Percentiles rank a stretch among this genome's conserved stretches.
Conservation (phyloP, 345 rosid genomes). For the Ceriops decandra region DNA sequence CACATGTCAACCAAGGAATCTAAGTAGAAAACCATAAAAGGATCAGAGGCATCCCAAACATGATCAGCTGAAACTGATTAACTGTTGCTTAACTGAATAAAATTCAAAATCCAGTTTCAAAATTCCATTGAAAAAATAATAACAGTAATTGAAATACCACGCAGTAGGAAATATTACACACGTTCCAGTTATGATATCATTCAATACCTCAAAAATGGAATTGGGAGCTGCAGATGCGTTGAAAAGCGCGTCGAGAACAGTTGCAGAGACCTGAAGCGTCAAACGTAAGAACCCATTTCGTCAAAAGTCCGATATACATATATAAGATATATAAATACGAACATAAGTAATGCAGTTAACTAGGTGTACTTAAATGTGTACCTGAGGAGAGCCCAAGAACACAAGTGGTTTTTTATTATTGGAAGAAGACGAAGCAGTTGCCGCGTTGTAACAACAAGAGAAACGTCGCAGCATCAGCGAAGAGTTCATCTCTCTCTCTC, state of each 20-base stretch:
- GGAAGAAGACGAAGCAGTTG: slow-evolving; percentile 31
- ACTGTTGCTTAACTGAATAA: too few relatives aligned
- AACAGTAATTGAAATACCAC: not conserved
- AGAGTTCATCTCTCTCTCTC: slow-evolving; percentile 13
- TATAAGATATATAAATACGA: not conserved
- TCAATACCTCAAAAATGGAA: slow-evolving; percentile 65
- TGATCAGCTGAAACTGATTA: too few relatives aligned
- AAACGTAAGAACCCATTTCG: not conserved
- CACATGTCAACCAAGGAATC: too few relatives aligned
- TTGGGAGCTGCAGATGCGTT: slow-evolving; percentile 57
- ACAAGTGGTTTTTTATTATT: slow-evolving; percentile 70
- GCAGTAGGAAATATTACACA: not conserved
- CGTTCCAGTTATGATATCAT: not conserved
- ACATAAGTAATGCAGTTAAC: not conserved
- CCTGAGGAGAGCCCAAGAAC: slow-evolving; percentile 95
- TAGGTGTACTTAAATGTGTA: slow-evolving; percentile 7
- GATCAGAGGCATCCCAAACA: too few relatives aligned
- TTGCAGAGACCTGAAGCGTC: slow-evolving; percentile 56
- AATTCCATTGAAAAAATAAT: not conserved
- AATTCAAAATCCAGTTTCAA: too few relatives aligned
- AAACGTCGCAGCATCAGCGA: slow-evolving; percentile 62
- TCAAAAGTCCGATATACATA: not conserved
- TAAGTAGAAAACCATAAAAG: too few relatives aligned
- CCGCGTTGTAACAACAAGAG: slow-evolving; percentile 41
- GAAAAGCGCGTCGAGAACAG: slow-evolving; percentile 78